Base-by-base conservation (phyloP, 768 basidiomycete genomes). In the Gymnopilus junonius region DNA sequence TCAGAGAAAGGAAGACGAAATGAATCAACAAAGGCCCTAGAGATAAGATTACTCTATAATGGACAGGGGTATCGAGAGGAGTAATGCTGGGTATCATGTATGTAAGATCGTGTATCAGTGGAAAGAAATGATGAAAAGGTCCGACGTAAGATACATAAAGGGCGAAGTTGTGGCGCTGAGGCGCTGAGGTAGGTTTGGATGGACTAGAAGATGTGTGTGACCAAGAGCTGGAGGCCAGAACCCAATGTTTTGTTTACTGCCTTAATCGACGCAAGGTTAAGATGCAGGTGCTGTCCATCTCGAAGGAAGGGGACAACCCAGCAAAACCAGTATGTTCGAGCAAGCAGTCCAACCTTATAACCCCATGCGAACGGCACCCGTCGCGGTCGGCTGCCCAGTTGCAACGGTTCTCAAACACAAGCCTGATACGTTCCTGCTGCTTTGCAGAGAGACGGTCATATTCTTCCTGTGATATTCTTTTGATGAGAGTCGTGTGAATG, bases 311-410 rank as follows among this genome's bases (percentile, higher is more conserved):
- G 8, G 83, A 78, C 55, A 88, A 71, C n/a, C 87, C 87, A 7
- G 79, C 84, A 59, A 87, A 88, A 53, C 76, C 58, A 14, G 80
- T 82, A 54, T 83, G 83, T 54, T 75, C 73, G 37, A 84, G 75
- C 27, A 88, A 63, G 66, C 77, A 84, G 59, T 88, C 87, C 27
- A 80, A 73, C 31, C 85, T 77, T 65, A 80, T 70, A 1, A 86
- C 73, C 5, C 86, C 86, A 4, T 72, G 70, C 12, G 71, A 68
- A 23, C 78, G 79, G 21, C 76, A 73, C 55, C 59, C 70, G 17
- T 69, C 66, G 27, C 80, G 79, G 59, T 82, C 64, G 5, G 64
- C 65, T 2, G 83, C 76, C 8, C 71, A 68, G 21, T 70, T 72
- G 76, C 84, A 86, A 14, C 87, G 83, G 21, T 71, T 65, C 42